phyloP scores from a whole-genome alignment of 169 alveolate species.

The Eimeria maxima region DNA sequence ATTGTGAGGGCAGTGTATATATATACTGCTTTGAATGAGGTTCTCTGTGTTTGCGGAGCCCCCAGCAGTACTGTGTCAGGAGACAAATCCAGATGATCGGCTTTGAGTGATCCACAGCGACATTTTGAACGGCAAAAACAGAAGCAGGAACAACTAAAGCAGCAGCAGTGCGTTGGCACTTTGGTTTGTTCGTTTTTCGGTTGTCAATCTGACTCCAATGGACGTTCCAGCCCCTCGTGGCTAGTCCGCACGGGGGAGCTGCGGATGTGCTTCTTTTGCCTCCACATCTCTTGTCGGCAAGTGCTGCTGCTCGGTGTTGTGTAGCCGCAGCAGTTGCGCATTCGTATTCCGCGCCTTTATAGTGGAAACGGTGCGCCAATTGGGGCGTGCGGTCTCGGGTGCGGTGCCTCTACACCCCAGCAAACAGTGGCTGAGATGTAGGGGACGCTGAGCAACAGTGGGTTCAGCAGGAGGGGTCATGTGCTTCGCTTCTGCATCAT shows the following conservation, averaged over 20 bases:
- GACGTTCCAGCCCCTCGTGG: neutral
- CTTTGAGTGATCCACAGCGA: neutral
- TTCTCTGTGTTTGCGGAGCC: too few relatives aligned
- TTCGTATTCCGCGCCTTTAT: neutral
- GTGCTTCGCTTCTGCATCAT: neutral
- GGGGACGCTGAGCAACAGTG: constrained; percentile 33
- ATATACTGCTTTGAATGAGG: too few relatives aligned
- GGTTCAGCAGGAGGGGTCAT: neutral
- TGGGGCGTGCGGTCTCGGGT: constrained; percentile 9
- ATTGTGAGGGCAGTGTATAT: neutral
- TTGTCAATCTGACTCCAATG: neutral
- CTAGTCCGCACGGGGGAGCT: neutral
- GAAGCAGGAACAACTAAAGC: neutral
- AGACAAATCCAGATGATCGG: neutral
- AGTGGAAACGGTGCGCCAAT: constrained; percentile 22
- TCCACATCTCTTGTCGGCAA: constrained; percentile 6
- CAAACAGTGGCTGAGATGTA: constrained; percentile 26
- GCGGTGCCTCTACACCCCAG: constrained; percentile 44
- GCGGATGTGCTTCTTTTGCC: constrained; percentile 17
- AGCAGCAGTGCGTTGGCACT: neutral
- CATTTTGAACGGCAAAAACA: neutral
- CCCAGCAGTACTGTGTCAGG: neutral
- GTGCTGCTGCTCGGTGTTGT: constrained; percentile 57
- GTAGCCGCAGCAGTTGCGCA: constrained; percentile 8
- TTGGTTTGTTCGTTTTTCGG: neutral